phyloP scores from a whole-genome alignment of 208 protist species.

The Trypanosoma melophagium region DNA sequence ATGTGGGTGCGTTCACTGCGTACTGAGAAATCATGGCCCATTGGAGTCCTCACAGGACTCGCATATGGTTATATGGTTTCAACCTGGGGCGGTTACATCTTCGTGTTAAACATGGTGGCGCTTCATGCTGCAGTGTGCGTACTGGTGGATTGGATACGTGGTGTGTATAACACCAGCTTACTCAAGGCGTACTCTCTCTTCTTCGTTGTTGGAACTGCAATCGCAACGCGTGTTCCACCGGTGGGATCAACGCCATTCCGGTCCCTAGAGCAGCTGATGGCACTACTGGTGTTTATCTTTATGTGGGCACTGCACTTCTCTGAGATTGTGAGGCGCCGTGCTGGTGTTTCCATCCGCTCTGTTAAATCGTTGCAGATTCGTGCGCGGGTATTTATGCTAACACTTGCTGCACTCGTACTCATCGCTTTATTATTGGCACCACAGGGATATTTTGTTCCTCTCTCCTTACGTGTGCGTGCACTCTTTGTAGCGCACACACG shows the following conservation, averaged over 20 bases:
- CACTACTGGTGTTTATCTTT: constrained; percentile 84
- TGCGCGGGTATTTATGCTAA: constrained; percentile 30
- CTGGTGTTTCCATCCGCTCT: constrained; percentile 31
- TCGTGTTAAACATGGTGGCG: constrained; percentile 97
- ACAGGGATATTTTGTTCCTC: constrained; percentile 48
- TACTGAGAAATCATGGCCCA: constrained; percentile 36
- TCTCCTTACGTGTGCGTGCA: constrained; percentile 61
- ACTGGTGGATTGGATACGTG: constrained; percentile 67
- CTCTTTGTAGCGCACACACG: constrained; percentile 73
- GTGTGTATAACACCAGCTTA: constrained; percentile 84
- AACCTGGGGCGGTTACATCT: constrained; percentile 98
- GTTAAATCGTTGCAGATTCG: constrained; percentile 32
- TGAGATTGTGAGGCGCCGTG: constrained; percentile 29
- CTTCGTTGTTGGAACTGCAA: constrained; percentile 92
- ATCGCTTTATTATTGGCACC: constrained; percentile 35
- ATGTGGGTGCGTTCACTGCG: constrained; percentile 82
- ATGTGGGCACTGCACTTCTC: constrained; percentile 31
- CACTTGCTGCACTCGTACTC: constrained; percentile 24
- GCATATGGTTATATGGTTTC: constrained; percentile 92
- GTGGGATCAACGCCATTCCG: constrained; percentile 94
- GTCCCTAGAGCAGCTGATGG: constrained; percentile 93
- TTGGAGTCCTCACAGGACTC: constrained; percentile 56
- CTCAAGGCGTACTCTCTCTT: constrained; percentile 95
- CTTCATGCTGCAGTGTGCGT: constrained; percentile 91
- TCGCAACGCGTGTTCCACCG: constrained; percentile 94